These are phyloP conservation scores for Quercus dentata DNA, from an alignment of 306 rosid species.

Conservation along the genomic window DNA sequence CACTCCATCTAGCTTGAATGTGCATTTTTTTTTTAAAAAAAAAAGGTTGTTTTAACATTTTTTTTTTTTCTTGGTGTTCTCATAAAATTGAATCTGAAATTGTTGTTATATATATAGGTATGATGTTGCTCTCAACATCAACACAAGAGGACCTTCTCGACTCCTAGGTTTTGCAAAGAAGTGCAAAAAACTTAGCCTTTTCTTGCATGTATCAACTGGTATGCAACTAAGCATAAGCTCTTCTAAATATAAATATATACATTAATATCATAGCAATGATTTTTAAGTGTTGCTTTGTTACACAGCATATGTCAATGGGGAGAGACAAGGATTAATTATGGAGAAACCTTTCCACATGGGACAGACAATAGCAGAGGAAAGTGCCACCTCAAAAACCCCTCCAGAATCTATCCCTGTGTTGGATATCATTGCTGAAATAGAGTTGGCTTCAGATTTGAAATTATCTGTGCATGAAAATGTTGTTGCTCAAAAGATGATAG, in stretches of 20 bases:
- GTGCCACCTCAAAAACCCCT: constrained; percentile 9
- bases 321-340: constrained; percentile 49
- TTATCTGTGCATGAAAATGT: constrained; percentile 18
- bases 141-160: constrained; percentile 51
- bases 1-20: no score
- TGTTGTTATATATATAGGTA: constrained; percentile 6
- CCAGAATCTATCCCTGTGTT: not conserved
- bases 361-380: constrained; percentile 35
- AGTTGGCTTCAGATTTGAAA: constrained; percentile 27
- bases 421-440: constrained; percentile 36
- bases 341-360: constrained; percentile 40
- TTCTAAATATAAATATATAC: no score
- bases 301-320: not conserved
- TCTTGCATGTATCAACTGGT: constrained; percentile 58
- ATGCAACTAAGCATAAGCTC: not conserved
- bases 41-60: no score
- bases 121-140: constrained; percentile 46
- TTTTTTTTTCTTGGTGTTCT: no score
- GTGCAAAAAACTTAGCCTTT: constrained; percentile 48
- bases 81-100: no score
- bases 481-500: constrained; percentile 46
- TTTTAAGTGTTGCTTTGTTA: no score
- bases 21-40: no score
- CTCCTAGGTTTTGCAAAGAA: constrained; percentile 45
- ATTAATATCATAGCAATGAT: no score